phyloP scores from a whole-genome alignment of 2,329 filamentous ascomycete genomes.

The Fusarium sp. region DNA sequence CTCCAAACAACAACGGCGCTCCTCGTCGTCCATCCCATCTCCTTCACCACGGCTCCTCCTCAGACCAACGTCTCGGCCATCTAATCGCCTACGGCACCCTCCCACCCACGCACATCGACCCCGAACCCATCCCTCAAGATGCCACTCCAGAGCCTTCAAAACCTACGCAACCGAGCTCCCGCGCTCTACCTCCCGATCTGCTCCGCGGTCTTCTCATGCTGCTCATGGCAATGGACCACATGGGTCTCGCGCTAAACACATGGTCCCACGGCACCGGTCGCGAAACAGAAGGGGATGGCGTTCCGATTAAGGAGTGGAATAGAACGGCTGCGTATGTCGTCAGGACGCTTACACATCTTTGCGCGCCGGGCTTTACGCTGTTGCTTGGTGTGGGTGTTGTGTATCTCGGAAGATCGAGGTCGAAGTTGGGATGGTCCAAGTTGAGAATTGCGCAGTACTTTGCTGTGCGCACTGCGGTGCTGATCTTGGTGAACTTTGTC shows the following conservation, averaged over 20 bases:
- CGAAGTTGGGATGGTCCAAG: conserved; percentile 53
- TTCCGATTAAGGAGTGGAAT: conserved; percentile 53
- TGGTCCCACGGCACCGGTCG: conserved; percentile 56
- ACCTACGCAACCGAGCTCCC: conserved; percentile 36
- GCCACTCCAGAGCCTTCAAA: conserved; percentile 27
- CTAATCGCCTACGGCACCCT: conserved; percentile 3
- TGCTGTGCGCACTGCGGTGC: conserved; percentile 48
- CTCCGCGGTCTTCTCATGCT: conserved; percentile 58
- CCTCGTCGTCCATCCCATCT: not conserved
- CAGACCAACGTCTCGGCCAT: conserved; percentile 9
- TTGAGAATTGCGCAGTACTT: conserved; percentile 54
- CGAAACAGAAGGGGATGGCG: conserved; percentile 52
- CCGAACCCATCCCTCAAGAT: not conserved
- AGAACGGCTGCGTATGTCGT: conserved; percentile 51
- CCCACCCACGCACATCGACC: not conserved
- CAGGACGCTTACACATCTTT: conserved; percentile 58
- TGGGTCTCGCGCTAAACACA: conserved; percentile 51
- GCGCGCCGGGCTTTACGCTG: conserved; percentile 59
- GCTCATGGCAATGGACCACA: conserved; percentile 59
- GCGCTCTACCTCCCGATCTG: conserved; percentile 57
- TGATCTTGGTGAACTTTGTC: conserved; percentile 49
- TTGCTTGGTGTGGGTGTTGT: conserved; percentile 59
- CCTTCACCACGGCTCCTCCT: not conserved
- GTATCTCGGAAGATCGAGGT: conserved; percentile 57
- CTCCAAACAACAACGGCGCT: not conserved